phyloP scores from a whole-genome alignment of 257 asterid genomes.

The Agastache rugosa region DNA sequence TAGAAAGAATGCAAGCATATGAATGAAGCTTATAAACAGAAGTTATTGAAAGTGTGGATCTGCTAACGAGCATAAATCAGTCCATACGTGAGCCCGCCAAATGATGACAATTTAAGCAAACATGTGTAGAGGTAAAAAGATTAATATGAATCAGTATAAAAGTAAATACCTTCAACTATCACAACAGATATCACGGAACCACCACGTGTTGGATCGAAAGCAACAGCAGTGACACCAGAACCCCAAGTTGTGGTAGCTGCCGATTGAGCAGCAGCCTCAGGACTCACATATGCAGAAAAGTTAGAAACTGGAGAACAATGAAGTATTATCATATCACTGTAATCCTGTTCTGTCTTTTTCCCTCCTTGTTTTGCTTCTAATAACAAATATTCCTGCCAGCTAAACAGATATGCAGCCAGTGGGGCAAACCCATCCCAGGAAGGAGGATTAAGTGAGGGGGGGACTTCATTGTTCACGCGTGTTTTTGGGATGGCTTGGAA shows the following conservation, averaged over 20 bases:
- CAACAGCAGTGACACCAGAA: conserved; percentile 99
- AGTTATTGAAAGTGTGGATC: neutral
- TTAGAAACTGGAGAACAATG: conserved; percentile 99
- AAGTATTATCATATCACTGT: conserved; percentile 76
- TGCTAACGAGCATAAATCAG: conserved; percentile 17
- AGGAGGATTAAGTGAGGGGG: conserved; percentile 93
- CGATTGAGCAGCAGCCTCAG: conserved; percentile 99
- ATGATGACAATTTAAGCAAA: conserved; percentile 25
- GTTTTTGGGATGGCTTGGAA: conserved; percentile 89
- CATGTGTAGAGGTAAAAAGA: conserved; percentile 14
- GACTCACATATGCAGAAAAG: conserved; percentile 98
- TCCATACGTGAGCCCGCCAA: neutral
- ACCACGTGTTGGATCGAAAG: conserved; percentile 99
- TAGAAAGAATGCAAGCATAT: conserved; percentile 7
- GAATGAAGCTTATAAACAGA: conserved; percentile 12
- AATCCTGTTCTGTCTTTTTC: conserved; percentile 72
- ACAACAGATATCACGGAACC: conserved; percentile 97
- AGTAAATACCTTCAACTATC: conserved; percentile 85
- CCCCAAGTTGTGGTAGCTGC: conserved; percentile 98
- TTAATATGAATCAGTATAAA: conserved; percentile 11
- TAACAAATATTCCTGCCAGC: conserved; percentile 93
- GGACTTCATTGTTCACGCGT: conserved; percentile 68
- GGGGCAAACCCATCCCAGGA: conserved; percentile 98
- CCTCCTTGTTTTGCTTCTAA: conserved; percentile 84
- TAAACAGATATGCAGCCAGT: conserved; percentile 90